phyloP scores from a whole-genome alignment of 2,329 filamentous ascomycete genomes.

The Paecilomyces fulvus region DNA sequence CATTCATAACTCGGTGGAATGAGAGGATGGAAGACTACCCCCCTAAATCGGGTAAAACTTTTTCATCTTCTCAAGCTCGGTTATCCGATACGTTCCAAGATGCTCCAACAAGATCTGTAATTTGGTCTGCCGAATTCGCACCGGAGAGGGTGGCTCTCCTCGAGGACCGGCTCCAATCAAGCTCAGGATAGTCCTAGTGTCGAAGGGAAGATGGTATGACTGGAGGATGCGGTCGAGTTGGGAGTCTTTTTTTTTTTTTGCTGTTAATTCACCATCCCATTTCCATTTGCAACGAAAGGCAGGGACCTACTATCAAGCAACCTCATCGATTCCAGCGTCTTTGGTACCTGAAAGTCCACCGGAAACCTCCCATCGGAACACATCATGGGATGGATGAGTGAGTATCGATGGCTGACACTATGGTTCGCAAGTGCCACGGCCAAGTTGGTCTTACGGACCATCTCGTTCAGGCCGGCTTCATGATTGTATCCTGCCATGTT shows the following conservation, averaged over 20 bases:
- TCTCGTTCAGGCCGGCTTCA: slow-evolving; percentile 7
- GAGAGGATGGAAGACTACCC: too few species aligned
- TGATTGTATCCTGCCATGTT: slow-evolving; percentile 1
- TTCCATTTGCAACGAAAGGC: too few species aligned
- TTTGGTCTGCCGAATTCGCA: slow-evolving; percentile 12
- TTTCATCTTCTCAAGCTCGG: slow-evolving; percentile 8
- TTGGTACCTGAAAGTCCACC: slow-evolving; percentile 12
- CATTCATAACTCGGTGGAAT: too few species aligned
- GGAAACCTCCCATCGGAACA: slow-evolving; percentile 15
- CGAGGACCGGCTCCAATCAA: neutral
- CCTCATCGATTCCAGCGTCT: slow-evolving; percentile 12
- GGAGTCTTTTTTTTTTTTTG: neutral
- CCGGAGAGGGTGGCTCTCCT: slow-evolving; percentile 1
- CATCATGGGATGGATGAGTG: slow-evolving; percentile 16
- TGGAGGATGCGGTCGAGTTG: slow-evolving; percentile 18
- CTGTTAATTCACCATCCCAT: slow-evolving; percentile 5
- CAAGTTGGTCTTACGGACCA: slow-evolving; percentile 12
- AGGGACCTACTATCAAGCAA: slow-evolving; percentile 14
- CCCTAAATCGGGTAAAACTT: too few species aligned
- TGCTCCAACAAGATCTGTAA: slow-evolving; percentile 14
- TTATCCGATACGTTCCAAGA: slow-evolving; percentile 13
- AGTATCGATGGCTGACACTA: slow-evolving; percentile 10
- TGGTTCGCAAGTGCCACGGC: slow-evolving; percentile 14
- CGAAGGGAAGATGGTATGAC: slow-evolving; percentile 14
- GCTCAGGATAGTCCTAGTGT: slow-evolving; percentile 7